Conservation (phyloP, 1,284 basidiomycete species). For the Takashimella tepidaria region DNA sequence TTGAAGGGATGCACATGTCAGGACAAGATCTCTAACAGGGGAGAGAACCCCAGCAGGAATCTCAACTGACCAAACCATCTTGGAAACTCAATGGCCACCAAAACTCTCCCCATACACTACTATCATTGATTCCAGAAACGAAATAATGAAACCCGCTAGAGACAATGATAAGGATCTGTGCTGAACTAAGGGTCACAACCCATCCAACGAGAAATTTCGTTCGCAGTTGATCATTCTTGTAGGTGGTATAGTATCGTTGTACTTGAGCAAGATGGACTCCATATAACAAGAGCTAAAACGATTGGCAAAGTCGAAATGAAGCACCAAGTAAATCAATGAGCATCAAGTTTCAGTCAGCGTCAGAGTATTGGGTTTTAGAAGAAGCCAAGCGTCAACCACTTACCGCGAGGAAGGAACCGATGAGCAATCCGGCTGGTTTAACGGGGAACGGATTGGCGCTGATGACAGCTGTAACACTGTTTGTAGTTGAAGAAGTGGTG, state of each 20-base stretch:
- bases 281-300: slow-evolving; percentile 25
- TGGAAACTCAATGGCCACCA: slow-evolving; percentile 36
- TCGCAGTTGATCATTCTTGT: slow-evolving; percentile 12
- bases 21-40: neutral
- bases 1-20: no score
- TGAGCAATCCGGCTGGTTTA: slow-evolving; percentile 28
- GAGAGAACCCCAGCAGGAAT: no score
- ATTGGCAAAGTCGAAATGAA: no score
- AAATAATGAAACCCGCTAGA: slow-evolving; percentile 25
- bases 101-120: slow-evolving; percentile 31
- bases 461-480: no score
- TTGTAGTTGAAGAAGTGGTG: no score
- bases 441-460: slow-evolving; percentile 38
- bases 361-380: neutral
- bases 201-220: slow-evolving; percentile 22
- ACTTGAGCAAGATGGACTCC: slow-evolving; percentile 30
- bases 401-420: slow-evolving; percentile 33
- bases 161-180: slow-evolving; percentile 32
- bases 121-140: slow-evolving; percentile 19
- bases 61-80: slow-evolving; percentile 33
- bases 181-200: slow-evolving; percentile 22
- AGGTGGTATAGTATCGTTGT: slow-evolving; percentile 23
- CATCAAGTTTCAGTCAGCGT: no score
- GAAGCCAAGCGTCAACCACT: no score
- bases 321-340: no score